Conservation (phyloP, 2,329 filamentous ascomycete species). For the Phaeosphaeriaceae sp. region DNA sequence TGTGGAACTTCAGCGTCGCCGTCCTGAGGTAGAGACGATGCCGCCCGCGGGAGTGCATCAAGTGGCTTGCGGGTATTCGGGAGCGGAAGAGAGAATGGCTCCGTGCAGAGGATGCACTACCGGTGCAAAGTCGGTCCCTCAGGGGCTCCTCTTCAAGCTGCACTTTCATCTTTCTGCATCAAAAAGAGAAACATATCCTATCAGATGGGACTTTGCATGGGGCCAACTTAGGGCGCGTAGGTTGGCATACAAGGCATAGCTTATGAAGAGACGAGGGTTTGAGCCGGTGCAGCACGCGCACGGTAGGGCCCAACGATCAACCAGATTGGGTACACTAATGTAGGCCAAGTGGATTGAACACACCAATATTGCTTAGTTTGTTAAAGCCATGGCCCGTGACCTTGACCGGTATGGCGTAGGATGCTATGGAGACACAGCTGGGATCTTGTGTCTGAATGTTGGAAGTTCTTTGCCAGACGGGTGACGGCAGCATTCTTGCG, state of each 20-base stretch:
- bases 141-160: background rate
- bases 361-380: slow-evolving; percentile 9
- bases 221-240: slow-evolving; percentile 15
- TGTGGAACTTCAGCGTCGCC: background rate
- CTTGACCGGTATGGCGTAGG: slow-evolving; percentile 10
- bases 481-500: background rate
- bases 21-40: background rate
- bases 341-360: slow-evolving; percentile 14
- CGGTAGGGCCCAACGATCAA: slow-evolving; percentile 22
- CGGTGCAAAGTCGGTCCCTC: background rate
- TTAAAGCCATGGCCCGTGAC: background rate
- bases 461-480: background rate
- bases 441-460: background rate
- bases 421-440: background rate
- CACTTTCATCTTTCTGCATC: slow-evolving; percentile 1
- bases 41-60: background rate
- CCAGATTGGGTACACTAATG: slow-evolving; percentile 22
- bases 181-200: slow-evolving; percentile 10
- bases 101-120: background rate
- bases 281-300: slow-evolving; percentile 1
- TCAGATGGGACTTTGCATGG: slow-evolving; percentile 8
- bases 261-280: slow-evolving; percentile 19
- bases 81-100: background rate
- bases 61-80: background rate
- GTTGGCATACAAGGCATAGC: slow-evolving; percentile 6